Base-by-base conservation (phyloP, 2,329 filamentous ascomycete species). In the Cryphonectria naterciae region DNA sequence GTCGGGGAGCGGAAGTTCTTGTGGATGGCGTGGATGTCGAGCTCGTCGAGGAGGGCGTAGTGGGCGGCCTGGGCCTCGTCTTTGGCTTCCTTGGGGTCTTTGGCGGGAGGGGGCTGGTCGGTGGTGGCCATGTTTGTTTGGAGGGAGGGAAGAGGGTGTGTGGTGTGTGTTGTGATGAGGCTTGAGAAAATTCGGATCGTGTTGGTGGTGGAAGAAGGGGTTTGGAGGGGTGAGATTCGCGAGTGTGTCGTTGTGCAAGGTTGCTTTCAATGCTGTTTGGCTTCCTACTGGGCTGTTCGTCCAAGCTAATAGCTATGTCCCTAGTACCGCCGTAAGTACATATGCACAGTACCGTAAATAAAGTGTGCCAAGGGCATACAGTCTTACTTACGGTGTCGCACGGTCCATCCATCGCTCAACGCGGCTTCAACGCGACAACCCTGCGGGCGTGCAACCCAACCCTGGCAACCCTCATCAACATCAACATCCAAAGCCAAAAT, bases 1-100 rank as follows among this genome's bases (percentile, higher is more conserved):
- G 89, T 84, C 2, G 92, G 86, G 79, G 94, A 97, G 81, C 95
- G 95, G 86, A 98, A 99, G 77, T 90, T 92, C 83, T 97, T 97
- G 77, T 90, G 90, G 78, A 93, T 89, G 72, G 90, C 89, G 80
- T 96, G 92, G 77, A 98, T 94, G 85, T 99, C 96, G 78, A 98
- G 93, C 80, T 93, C 85, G 82, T 98, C 94, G 76, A 99, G 91
- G 73, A 98, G 91, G 75, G 89, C 88, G 80, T 93, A 92, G 79
- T 98, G 95, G 63, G 92, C 91, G 74, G 96, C 91, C 79, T 93
- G 85, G 63, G 86, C 93, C 75, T 93, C 92, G 87, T 91, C 77
- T 54, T 78, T 43, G 75, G 73, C 73, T 76, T 77, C 72, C 60
- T 71, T 72, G 32, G 74, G 64, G 63, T 70, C 54, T 67, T 66